Percentiles rank a stretch among this genome's conserved stretches.
phyloP scores from a whole-genome alignment of 2,329 filamentous ascomycete genomes.

The Pestalotiopsis sp. region DNA sequence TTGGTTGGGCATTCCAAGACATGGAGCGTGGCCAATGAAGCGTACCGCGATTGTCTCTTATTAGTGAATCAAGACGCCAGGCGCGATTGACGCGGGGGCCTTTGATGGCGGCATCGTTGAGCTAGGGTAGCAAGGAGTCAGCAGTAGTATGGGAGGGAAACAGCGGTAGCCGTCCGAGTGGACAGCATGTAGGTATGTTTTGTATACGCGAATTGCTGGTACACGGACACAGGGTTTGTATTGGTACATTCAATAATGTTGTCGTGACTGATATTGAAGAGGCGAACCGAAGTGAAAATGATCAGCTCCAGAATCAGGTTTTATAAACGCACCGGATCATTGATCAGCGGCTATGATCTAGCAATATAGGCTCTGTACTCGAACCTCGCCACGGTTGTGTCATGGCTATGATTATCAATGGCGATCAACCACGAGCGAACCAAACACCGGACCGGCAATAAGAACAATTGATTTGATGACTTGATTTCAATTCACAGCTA shows the following conservation, averaged over 20 bases:
- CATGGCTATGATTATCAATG: neutral
- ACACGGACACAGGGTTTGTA: neutral
- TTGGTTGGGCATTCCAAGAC: neutral
- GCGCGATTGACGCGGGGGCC: neutral
- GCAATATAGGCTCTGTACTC: too few species aligned
- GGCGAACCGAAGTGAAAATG: too few species aligned
- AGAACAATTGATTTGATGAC: slow-evolving; percentile 70
- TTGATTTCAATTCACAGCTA: slow-evolving; percentile 63
- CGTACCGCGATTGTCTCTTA: neutral
- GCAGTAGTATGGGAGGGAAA: neutral
- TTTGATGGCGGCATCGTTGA: too few species aligned
- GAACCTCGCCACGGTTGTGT: too few species aligned
- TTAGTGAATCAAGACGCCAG: neutral
- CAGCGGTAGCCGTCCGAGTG: neutral
- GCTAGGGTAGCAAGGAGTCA: neutral
- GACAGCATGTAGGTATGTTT: neutral
- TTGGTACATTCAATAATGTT: too few species aligned
- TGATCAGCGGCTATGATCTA: too few species aligned
- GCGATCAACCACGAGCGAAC: neutral
- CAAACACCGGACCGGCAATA: neutral
- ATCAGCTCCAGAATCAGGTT: too few species aligned
- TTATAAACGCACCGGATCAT: too few species aligned
- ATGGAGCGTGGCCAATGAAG: neutral
- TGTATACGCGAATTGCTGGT: neutral
- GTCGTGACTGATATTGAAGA: too few species aligned